Evolutionary conservation across 208 protist genomes (phyloP), one percentile per base, ranked within the genome.

Genomic region (Trypanosoma congolense): DNA sequence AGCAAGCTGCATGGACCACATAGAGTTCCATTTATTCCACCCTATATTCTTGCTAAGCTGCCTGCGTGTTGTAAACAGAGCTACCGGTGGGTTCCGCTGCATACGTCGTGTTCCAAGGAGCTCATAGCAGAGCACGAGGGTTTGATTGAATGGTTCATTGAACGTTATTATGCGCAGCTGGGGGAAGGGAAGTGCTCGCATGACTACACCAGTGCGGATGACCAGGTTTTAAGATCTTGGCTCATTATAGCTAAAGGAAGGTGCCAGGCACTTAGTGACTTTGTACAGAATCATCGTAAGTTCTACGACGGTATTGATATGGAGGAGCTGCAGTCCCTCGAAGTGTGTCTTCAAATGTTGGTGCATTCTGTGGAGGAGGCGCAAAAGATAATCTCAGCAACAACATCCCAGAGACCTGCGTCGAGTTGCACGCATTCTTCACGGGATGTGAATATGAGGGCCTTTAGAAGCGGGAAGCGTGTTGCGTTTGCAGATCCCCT

Each of bases 1-100:
- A n/a, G n/a, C n/a, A n/a, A n/a, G n/a, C 12, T 12, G 33, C 6
- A 38, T 16, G 6, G 6, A 12, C 16, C 29, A 29, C 3, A 16
- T 9, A 2, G 3, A 25, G 10, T 0, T 29, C 35, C 2, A 4
- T 42, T 26, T 30, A 1, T 8, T 25, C 6, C 30, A 31, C 19
- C 22, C 16, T 45, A 21, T 10, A 31, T 31, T 12, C 19, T 21
- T 8, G 18, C 28, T 12, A 53, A 24, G 9, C 0, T 8, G 24
- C 59, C 48, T 47, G 31, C 29, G 10, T 56, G 40, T 35, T 57
- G 48, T 30, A 44, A 12, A 21, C 30, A 47, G 14, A 12, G 52
- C 9, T 65, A 65, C 18, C 31, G 28, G 10, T 65, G 60, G 60
- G 14, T 51, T 8, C 60, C 51, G 35, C 51, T 65, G 8, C 60